A percentile compares a stretch with the other conserved stretches of the same genome.
Evolutionary conservation across 2,329 filamentous ascomycete species (phyloP).

Genomic region (Tolypocladium sp.): DNA sequence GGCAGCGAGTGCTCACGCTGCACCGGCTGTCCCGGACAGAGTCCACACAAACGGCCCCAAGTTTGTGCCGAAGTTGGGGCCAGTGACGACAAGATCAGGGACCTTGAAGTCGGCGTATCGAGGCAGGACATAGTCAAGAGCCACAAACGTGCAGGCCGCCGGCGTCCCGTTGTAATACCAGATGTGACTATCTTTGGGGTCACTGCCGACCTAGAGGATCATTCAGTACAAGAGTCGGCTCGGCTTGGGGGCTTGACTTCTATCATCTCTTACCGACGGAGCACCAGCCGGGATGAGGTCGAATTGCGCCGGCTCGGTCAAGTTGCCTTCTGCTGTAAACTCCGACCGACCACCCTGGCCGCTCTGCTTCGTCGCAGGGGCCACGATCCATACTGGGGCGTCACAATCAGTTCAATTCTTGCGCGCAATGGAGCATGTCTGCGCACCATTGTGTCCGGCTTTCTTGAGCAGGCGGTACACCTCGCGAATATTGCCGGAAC

Average conservation of each 20-base stretch:
- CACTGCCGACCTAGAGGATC: not conserved
- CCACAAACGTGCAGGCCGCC: not conserved
- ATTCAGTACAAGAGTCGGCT: not conserved
- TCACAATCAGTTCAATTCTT: not conserved
- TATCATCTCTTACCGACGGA: not conserved
- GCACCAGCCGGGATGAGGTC: not conserved
- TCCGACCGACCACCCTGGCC: not conserved
- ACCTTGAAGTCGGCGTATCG: not conserved
- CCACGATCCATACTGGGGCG: not conserved
- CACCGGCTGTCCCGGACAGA: not conserved
- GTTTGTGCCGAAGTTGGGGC: not conserved
- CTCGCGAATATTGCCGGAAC: not conserved
- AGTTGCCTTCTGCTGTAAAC: not conserved
- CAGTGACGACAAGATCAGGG: not conserved
- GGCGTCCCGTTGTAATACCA: not conserved
- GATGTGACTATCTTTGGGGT: not conserved
- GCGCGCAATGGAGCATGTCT: not conserved
- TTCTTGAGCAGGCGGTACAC: not conserved
- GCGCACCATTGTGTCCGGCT: not conserved
- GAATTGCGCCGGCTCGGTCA: not conserved
- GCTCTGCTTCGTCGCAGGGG: not conserved
- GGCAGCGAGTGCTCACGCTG: not conserved
- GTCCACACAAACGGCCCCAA: not conserved
- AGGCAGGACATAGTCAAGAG: not conserved
- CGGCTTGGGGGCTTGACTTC: not conserved